Base-by-base conservation (phyloP, 495 filamentous ascomycete genomes). In the Aspergillus ellipticus region DNA sequence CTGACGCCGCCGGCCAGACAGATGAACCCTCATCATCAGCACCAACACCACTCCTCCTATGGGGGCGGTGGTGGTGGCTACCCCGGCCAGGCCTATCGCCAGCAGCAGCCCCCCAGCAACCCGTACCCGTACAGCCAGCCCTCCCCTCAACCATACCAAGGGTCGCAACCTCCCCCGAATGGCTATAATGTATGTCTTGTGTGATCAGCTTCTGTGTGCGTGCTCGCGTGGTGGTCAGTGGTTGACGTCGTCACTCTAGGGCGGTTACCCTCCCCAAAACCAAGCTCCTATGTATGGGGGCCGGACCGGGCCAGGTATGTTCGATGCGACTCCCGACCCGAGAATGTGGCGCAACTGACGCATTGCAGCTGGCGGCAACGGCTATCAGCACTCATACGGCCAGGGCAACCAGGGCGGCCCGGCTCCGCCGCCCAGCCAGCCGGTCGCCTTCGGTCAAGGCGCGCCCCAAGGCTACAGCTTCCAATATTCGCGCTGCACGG, bases 401-500 rank as follows among this genome's bases (percentile, higher is more conserved):
- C 69, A 74, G 33, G 65, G 68, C 45, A 65, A 61, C 43, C 57
- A 60, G 13, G 70, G 72, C 48, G 67, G 55, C 42, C 79, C 78
- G 17, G 54, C 70, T 4, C 64, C 68, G 37, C 79, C 79, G 6
- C 77, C 79, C 8, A 66, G 59, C 47, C 60, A 64, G 15, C 70
- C 68, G n/a, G 74, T 77, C 63, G 56, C 78, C 57, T 97, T 96
- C 65, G 88, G 89, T 31, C 74, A 81, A 33, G 92, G 90, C 52
- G 91, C 92, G 26, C 88, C 90, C 24, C 79, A 84, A 55, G 80
- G 81, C 51, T 93, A 96, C 67, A 84, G 76, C 49, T 97, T 92
- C 72, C 88, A 90, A 68, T 97, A 96, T 71, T 96, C 92, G 51
- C 85, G 88, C 52, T 98, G 94, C 66, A 93, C 89, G 3, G 94